Conservation (phyloP, 2,329 filamentous ascomycete species). For the Cladorrhinum sp. region DNA sequence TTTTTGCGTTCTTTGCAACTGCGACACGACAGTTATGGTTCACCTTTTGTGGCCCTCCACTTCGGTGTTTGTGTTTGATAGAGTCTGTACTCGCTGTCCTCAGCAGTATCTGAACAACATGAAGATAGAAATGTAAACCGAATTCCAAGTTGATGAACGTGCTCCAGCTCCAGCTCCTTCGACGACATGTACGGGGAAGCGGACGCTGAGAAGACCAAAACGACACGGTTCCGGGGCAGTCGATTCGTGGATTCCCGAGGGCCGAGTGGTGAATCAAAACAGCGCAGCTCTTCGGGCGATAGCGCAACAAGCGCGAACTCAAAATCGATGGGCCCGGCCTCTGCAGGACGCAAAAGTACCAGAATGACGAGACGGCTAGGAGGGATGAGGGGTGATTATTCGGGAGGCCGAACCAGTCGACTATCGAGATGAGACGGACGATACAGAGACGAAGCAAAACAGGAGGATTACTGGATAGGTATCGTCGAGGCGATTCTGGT, state of each 20-base stretch:
- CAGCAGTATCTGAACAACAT: neutral
- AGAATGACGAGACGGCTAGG: neutral
- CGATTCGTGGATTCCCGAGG: conserved; percentile 8
- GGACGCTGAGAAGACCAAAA: conserved; percentile 9
- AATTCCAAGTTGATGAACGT: neutral
- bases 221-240: conserved; percentile 13
- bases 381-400: conserved; percentile 3
- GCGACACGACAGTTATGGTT: neutral
- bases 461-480: neutral
- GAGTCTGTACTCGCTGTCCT: neutral
- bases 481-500: conserved; percentile 4
- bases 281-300: conserved; percentile 17
- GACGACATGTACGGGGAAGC: neutral
- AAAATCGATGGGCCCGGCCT: conserved; percentile 7
- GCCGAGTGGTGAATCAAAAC: conserved; percentile 14
- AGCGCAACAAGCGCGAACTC: conserved; percentile 16
- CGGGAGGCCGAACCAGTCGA: conserved; percentile 20
- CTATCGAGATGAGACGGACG: conserved; percentile 2
- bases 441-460: neutral
- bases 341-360: neutral
- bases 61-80: neutral
- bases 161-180: neutral
- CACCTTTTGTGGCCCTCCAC: neutral
- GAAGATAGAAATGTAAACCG: neutral
- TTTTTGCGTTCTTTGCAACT: neutral